Evolutionary conservation across 257 asterid species (phyloP).

Genomic region (Gentiana macrophylla): DNA sequence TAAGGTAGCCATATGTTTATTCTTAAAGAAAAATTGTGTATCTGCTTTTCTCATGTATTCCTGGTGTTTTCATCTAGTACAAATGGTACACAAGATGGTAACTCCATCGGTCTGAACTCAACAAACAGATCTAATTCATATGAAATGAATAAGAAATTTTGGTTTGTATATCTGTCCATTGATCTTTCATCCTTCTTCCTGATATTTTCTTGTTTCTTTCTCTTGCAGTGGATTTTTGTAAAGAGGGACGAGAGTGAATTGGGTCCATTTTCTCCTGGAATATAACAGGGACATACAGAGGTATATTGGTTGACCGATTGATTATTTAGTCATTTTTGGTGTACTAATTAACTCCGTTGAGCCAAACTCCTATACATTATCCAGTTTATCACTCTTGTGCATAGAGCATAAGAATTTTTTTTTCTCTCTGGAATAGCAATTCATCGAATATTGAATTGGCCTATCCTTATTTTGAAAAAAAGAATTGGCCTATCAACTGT

Average conservation of each 20-base stretch:
- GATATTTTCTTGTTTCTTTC: slow-evolving; percentile 11
- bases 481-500: too few relatives aligned
- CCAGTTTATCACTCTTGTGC: too few relatives aligned
- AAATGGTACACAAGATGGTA: background rate
- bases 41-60: background rate
- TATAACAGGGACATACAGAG: slow-evolving; percentile 94
- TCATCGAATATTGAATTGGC: too few relatives aligned
- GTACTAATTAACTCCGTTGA: too few relatives aligned
- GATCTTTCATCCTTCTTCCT: slow-evolving; percentile 2
- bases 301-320: slow-evolving; percentile 33
- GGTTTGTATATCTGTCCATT: background rate
- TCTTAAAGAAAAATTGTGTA: background rate
- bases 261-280: slow-evolving; percentile 94
- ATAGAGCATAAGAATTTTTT: too few relatives aligned
- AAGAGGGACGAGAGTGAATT: slow-evolving; percentile 66
- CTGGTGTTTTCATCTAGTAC: background rate
- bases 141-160: background rate
- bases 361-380: too few relatives aligned
- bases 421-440: too few relatives aligned
- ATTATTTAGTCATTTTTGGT: background rate
- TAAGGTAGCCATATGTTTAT: background rate
- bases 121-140: background rate
- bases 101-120: background rate
- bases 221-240: slow-evolving; percentile 77
- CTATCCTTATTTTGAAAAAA: too few relatives aligned